Evolutionary conservation across 257 asterid genomes (phyloP).

Genomic region (Ballota nigra): DNA sequence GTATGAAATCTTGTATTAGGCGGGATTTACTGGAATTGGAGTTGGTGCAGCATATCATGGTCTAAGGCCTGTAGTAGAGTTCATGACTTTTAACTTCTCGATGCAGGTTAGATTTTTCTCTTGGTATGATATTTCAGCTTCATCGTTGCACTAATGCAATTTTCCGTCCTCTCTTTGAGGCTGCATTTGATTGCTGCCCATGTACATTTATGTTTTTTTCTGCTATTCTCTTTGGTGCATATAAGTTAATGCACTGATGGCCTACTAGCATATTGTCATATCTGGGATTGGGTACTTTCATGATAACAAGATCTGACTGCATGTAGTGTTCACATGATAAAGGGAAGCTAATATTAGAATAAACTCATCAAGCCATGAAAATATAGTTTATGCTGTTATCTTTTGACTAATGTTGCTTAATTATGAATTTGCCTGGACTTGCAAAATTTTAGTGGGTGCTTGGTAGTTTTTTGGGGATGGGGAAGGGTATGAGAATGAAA

Average conservation of each 20-base stretch:
- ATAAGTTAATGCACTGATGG: background rate
- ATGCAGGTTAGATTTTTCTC: conserved; percentile 66
- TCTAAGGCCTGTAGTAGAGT: conserved; percentile 79
- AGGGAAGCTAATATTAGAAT: background rate
- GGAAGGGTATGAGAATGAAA: background rate
- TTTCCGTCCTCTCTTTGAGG: background rate
- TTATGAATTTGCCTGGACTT: background rate
- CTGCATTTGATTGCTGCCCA: background rate
- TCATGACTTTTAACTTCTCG: conserved; percentile 97
- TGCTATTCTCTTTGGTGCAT: background rate
- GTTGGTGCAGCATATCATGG: conserved; percentile 98
- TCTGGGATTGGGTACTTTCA: background rate
- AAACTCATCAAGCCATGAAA: background rate
- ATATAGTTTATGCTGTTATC: background rate
- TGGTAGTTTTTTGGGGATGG: background rate
- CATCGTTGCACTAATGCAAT: background rate
- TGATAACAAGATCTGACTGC: background rate
- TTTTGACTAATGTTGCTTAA: background rate
- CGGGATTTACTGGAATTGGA: conserved; percentile 94
- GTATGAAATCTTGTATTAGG: conserved; percentile 41
- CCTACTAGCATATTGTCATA: background rate
- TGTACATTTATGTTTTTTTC: conserved; percentile 5
- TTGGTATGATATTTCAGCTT: conserved; percentile 9
- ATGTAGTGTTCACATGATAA: background rate
- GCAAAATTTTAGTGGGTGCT: background rate